These are phyloP conservation scores for Phytophthora agathidicida DNA, from an alignment of 352 stramenopile species.

Conservation along the genomic window DNA sequence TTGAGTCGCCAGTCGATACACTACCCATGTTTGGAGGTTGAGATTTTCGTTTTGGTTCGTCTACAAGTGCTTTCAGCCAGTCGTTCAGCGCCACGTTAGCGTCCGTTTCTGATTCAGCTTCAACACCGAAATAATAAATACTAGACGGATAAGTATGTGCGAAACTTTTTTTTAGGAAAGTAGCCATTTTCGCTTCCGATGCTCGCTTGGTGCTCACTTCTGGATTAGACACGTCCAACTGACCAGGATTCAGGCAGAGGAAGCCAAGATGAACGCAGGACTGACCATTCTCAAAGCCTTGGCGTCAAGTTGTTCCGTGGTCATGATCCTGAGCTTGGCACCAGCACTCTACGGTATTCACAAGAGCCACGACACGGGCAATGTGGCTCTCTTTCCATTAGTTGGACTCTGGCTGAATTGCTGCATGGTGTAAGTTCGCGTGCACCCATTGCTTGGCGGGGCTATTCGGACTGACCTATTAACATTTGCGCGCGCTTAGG, in stretches of 20 bases:
- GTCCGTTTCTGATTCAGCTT: conserved; percentile 8
- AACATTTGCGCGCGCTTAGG: conserved; percentile 5
- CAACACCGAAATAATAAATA: conserved; percentile 23
- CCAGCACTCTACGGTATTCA: conserved; percentile 41
- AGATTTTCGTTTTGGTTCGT: too few species aligned
- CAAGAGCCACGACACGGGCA: conserved; percentile 31
- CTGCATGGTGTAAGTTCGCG: conserved; percentile 35
- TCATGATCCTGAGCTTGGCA: conserved; percentile 37
- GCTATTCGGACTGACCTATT: neutral
- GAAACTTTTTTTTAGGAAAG: too few species aligned
- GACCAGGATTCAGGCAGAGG: neutral
- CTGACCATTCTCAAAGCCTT: conserved; percentile 33
- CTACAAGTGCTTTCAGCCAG: conserved; percentile 3
- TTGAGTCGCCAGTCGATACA: too few species aligned
- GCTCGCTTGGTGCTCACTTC: conserved; percentile 6
- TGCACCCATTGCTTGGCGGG: neutral
- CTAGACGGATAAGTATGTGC: too few species aligned
- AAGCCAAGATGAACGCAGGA: conserved; percentile 25
- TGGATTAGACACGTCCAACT: conserved; percentile 3
- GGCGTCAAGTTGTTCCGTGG: conserved; percentile 40
- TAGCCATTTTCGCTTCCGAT: too few species aligned
- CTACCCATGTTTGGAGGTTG: too few species aligned
- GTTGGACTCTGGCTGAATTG: conserved; percentile 43
- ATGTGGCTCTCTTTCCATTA: conserved; percentile 31
- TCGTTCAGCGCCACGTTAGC: neutral